Conservation (phyloP, 2,329 filamentous ascomycete genomes). For the Fusarium anguioides region DNA sequence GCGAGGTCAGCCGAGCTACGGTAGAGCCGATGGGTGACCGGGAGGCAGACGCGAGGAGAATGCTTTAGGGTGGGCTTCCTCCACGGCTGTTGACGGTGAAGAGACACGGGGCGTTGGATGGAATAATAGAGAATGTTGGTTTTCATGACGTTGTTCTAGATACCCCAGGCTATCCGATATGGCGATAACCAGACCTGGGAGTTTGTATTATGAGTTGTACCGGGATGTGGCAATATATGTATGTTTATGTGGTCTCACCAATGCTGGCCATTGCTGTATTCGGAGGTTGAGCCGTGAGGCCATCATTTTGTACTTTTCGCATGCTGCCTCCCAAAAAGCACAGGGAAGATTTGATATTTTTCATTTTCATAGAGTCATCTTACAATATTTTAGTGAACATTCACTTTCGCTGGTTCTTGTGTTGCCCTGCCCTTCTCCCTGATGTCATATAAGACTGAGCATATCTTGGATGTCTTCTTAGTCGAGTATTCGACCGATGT, state of each 20-base stretch:
- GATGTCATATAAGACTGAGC: not conserved
- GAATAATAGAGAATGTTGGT: conserved; percentile 45
- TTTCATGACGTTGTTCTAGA: conserved; percentile 42
- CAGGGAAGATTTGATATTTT: too few relatives aligned
- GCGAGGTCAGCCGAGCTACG: conserved; percentile 52
- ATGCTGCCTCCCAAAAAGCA: not conserved
- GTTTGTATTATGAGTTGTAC: conserved; percentile 40
- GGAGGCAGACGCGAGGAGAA: conserved; percentile 51
- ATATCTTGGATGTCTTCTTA: not conserved
- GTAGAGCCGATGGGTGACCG: conserved; percentile 45
- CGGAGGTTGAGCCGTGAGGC: not conserved
- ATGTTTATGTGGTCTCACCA: conserved; percentile 13
- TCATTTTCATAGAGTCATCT: not conserved
- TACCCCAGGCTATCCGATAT: conserved; percentile 19
- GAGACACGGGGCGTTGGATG: conserved; percentile 46
- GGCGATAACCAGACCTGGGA: conserved; percentile 25
- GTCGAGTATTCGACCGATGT: conserved; percentile 56
- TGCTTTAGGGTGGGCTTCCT: conserved; percentile 46
- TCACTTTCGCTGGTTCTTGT: not conserved
- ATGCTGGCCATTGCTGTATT: not conserved
- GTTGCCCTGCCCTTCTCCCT: not conserved
- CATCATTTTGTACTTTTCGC: not conserved
- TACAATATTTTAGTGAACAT: not conserved
- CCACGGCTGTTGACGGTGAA: conserved; percentile 19
- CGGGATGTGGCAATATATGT: conserved; percentile 39